Conservation (phyloP, 192 early-diverging fungal species). For the Rhizophagus sp. region DNA sequence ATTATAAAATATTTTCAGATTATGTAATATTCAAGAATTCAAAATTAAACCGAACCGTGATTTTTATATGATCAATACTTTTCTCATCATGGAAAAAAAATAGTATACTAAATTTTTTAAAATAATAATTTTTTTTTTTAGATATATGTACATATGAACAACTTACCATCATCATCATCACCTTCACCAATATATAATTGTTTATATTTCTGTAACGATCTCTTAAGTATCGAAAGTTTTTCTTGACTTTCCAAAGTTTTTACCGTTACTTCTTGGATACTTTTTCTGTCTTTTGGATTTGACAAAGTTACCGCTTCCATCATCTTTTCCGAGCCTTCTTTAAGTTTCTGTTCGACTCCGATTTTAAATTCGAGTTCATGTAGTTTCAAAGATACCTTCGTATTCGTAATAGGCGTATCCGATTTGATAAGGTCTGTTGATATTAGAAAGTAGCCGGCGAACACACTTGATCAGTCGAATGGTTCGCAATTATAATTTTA, state of each 20-base stretch:
- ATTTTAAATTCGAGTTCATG: constrained; percentile 88
- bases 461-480: constrained; percentile 28
- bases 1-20: no score
- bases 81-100: not conserved
- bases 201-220: constrained; percentile 83
- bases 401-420: constrained; percentile 64
- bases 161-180: constrained; percentile 69
- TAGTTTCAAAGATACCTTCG: constrained; percentile 79
- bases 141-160: not conserved
- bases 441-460: constrained; percentile 34
- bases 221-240: constrained; percentile 71
- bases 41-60: no score
- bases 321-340: constrained; percentile 78
- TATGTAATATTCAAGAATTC: no score
- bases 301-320: constrained; percentile 47
- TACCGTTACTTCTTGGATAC: constrained; percentile 52
- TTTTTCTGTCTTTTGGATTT: constrained; percentile 57
- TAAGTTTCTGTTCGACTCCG: constrained; percentile 92
- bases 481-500: constrained; percentile 26
- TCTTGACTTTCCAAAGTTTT: constrained; percentile 72
- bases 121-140: not conserved
- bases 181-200: constrained; percentile 78
- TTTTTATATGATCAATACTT: no score
- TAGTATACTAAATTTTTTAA: not conserved
- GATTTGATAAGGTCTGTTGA: constrained; percentile 68